Conservation (phyloP, 2,329 filamentous ascomycete genomes). For the Calonectria naviculata region DNA sequence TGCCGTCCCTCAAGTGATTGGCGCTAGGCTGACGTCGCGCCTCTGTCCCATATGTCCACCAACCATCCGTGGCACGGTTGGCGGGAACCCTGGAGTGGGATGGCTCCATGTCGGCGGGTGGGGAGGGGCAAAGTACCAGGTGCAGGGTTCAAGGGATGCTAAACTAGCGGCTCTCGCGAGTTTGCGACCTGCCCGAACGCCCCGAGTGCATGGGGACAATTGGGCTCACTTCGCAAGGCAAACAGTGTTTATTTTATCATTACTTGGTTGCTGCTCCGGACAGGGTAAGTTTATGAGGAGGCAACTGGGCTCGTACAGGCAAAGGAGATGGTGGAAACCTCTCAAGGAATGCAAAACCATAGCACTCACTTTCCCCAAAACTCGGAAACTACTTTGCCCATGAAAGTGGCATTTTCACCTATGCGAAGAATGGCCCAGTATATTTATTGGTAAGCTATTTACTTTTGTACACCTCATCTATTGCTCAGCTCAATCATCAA, state of each 20-base stretch:
- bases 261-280: conserved; percentile 1
- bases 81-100: conserved; percentile 10
- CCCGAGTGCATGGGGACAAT: conserved; percentile 7
- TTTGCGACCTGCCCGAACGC: neutral
- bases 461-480: neutral
- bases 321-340: neutral
- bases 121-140: neutral
- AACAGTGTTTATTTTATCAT: neutral
- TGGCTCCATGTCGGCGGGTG: conserved; percentile 13
- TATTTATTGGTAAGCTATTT: too few species aligned
- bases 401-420: neutral
- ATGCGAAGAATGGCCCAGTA: too few species aligned
- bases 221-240: neutral
- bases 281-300: neutral
- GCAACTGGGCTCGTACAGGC: neutral
- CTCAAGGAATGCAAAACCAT: neutral
- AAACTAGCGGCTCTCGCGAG: conserved; percentile 7
- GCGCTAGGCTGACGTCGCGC: conserved; percentile 20
- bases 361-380: neutral
- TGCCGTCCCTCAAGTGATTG: conserved; percentile 9
- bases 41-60: conserved; percentile 5
- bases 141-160: conserved; percentile 9
- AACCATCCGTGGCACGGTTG: conserved; percentile 5
- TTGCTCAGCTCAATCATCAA: neutral
- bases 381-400: neutral